Evolutionary conservation across 306 rosid species (phyloP), one percentile per base, ranked within the genome.

Genomic region (Castanea crenata): DNA sequence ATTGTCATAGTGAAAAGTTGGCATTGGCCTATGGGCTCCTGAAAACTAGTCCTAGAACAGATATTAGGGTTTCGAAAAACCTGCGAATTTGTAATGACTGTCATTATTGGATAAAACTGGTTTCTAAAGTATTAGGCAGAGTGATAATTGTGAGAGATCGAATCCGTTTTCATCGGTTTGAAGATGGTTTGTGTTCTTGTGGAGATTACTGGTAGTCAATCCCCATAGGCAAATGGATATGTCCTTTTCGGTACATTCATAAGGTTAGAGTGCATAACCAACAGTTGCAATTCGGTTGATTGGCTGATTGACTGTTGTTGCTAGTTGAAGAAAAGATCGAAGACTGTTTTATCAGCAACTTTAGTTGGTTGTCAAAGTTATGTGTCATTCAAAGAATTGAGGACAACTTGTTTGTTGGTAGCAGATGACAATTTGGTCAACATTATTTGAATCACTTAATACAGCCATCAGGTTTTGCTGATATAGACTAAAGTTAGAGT

Each of bases 111-210:
- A 84, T 92, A 18, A 90, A 87, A 81, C 31, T 74, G 78, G 88
- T 81, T 76, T 82, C 88, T 16, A 75, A 6, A 74, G 46, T 92
- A 51, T 80, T 92, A 21, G 70, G 75, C 73, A 85, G 93, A 81
- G 89, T 73, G 55, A 84, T 92, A 83, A 81, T 87, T 75, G 89
- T 90, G 83, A 90, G 94, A 80, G 97, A 92, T 74, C 92, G 92
- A 4, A 79, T 88, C 75, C 92, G 97, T 65, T 92, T 90, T 81
- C 97, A 92, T 76, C 86, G 76, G 82, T 90, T 92, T 71, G 87
- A 92, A 79, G 88, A 71, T 61, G 97, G 97, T 19, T 41, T 77
- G 52, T 92, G 97, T 79, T 90, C 94, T 64, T 90, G 97, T 49
- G 78, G 87, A 81, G 97, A 92, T 79, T 81, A 86, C 81, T 92